Evolutionary conservation across 345 rosid genomes (phyloP), one percentile per base, ranked within the genome.

Genomic region (Rhizophora apiculata): DNA sequence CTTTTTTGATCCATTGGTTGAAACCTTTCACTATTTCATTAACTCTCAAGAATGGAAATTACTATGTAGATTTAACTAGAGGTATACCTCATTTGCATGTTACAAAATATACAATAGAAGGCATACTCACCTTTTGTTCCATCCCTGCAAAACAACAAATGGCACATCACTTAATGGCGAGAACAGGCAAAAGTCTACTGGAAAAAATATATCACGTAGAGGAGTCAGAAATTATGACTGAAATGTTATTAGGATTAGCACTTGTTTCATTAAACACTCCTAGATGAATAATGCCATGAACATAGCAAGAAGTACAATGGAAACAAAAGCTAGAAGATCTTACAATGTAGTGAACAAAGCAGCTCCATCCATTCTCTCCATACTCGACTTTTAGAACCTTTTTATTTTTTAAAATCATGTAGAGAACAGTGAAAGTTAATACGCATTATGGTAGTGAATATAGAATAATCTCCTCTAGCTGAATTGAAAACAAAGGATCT

Each of bases 321-420:
- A 46, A 34, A 19, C 53, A 20, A 63, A 49, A 22, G 20, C 5
- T 65, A 24, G 24, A 57, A 10, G 46, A 72, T 58, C 99, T 86
- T 80, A 92, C 98, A 57, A 92, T 94, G 81, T 95, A 95, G 76
- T 92, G 99, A 73, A 92, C 98, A 74, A 86, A 90, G 84, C 86
- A 95, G 82, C 76, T 84, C 96, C 99, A 85, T 69, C 90, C 99
- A 74, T 92, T 90, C 80, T 89, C 92, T 18, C 98, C 88, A 39
- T 84, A 80, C 83, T 92, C 96, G 48, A 82, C 89, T 70, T 86
- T 88, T 79, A 88, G 96, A 79, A 95, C 85, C 99, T 95, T 74
- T 61, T 64, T 10, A 72, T 53, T 27, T 64, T 27, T 64, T n/a
- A 20, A 43, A 22, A 72, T 15, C 48, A 39, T 39, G 48, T 16